phyloP scores from a whole-genome alignment of 2,329 filamentous ascomycete species.

The Fusarium redolens region DNA sequence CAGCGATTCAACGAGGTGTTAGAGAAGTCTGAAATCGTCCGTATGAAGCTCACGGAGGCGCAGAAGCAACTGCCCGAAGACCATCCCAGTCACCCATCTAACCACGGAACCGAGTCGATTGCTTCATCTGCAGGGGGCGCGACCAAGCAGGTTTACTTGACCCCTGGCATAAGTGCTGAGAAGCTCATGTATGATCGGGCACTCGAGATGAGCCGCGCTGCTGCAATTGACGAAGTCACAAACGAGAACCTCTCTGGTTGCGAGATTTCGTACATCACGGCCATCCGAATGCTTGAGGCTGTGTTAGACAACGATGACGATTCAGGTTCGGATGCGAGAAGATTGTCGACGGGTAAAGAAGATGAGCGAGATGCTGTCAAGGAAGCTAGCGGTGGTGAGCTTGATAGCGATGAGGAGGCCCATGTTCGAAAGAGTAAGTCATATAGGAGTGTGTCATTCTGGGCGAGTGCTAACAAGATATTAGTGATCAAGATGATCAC shows the following conservation, averaged over 20 bases:
- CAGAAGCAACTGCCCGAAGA: conserved; percentile 86
- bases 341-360: conserved; percentile 54
- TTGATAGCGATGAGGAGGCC: conserved; percentile 77
- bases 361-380: conserved; percentile 52
- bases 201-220: conserved; percentile 93
- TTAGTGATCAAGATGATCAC: conserved; percentile 73
- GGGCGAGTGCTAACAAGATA: conserved; percentile 37
- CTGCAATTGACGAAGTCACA: conserved; percentile 95
- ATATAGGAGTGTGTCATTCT: background rate
- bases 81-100: conserved; percentile 87
- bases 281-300: conserved; percentile 94
- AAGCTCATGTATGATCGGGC: conserved; percentile 98
- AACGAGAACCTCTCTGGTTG: conserved; percentile 89
- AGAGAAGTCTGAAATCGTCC: conserved; percentile 96
- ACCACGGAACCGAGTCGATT: conserved; percentile 71
- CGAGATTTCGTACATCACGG: conserved; percentile 92
- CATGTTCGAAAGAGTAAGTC: conserved; percentile 77
- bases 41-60: conserved; percentile 84
- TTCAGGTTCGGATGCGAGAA: conserved; percentile 41
- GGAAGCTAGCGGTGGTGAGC: conserved; percentile 58
- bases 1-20: conserved; percentile 95
- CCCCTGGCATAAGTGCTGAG: conserved; percentile 90
- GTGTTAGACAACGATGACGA: conserved; percentile 87
- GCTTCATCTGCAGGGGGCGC: conserved; percentile 70
- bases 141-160: conserved; percentile 83